phyloP scores from a whole-genome alignment of 331 rosid species.

The Rhamnella rubrinervis region DNA sequence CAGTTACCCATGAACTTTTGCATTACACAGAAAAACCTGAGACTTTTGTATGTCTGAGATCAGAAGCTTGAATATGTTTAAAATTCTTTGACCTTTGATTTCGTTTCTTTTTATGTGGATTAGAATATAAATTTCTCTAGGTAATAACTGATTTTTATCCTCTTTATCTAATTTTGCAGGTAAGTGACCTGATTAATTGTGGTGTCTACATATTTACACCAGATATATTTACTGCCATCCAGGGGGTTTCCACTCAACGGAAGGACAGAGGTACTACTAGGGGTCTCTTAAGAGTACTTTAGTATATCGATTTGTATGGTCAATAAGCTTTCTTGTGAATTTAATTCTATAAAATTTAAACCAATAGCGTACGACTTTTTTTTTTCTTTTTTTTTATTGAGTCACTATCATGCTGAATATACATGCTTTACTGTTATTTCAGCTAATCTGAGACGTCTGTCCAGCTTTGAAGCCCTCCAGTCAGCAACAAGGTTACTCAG shows the following conservation, averaged over 20 bases:
- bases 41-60: constrained; percentile 68
- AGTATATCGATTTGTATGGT: too few relatives aligned
- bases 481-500: constrained; percentile 63
- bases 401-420: constrained; percentile 13
- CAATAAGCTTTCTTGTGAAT: too few relatives aligned
- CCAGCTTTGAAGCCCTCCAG: constrained; percentile 92
- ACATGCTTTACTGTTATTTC: constrained; percentile 26
- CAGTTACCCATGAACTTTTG: constrained; percentile 75
- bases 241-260: constrained; percentile 73
- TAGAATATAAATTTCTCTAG: constrained; percentile 10
- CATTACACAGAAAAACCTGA: constrained; percentile 98
- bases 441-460: constrained; percentile 86
- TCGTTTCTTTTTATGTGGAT: constrained; percentile 5
- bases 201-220: constrained; percentile 95
- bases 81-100: constrained; percentile 3
- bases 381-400: not conserved
- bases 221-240: constrained; percentile 67
- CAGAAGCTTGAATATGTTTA: not conserved
- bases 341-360: too few relatives aligned
- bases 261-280: constrained; percentile 66
- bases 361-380: not conserved
- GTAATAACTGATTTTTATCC: not conserved
- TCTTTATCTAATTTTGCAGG: constrained; percentile 38
- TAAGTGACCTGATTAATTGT: constrained; percentile 83
- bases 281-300: not conserved